Conservation (phyloP, 208 protist species). For the Herpetomonas muscarum region DNA sequence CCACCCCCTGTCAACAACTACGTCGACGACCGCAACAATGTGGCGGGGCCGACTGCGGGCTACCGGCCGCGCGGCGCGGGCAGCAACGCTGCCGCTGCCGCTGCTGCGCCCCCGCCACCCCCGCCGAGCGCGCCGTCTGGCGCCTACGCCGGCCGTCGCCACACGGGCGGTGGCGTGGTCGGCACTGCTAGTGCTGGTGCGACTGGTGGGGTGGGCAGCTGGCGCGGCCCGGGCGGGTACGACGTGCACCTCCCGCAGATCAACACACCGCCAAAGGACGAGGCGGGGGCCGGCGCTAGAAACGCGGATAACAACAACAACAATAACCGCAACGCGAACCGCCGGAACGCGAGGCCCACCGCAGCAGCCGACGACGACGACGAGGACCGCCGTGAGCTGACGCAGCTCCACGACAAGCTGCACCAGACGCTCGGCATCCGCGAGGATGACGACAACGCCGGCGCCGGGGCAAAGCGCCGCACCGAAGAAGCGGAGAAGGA, state of each 20-base stretch:
- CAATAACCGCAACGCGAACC: slow-evolving; percentile 5
- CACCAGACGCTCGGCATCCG: slow-evolving; percentile 47
- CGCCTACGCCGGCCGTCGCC: background rate
- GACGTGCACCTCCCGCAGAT: background rate
- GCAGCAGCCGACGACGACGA: slow-evolving; percentile 23
- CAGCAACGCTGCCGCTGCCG: background rate
- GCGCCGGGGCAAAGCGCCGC: slow-evolving; percentile 1
- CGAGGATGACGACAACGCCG: slow-evolving; percentile 4
- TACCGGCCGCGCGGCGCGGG: background rate
- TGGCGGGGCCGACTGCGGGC: background rate
- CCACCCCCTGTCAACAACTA: background rate
- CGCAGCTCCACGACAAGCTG: slow-evolving; percentile 58
- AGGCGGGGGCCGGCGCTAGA: slow-evolving; percentile 6
- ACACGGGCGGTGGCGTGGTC: background rate
- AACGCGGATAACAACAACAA: slow-evolving; percentile 35
- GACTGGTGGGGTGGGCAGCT: background rate
- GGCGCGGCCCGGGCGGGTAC: slow-evolving; percentile 4
- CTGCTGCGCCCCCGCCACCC: slow-evolving; percentile 13
- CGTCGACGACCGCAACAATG: background rate
- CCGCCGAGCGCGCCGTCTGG: background rate
- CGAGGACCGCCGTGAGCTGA: slow-evolving; percentile 49
- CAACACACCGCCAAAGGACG: background rate
- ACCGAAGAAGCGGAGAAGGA: slow-evolving; percentile 3
- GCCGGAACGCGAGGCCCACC: slow-evolving; percentile 1
- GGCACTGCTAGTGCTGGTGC: background rate